Evolutionary conservation across 768 basidiomycete genomes (phyloP).

Genomic region (Coprinellus micaceus): DNA sequence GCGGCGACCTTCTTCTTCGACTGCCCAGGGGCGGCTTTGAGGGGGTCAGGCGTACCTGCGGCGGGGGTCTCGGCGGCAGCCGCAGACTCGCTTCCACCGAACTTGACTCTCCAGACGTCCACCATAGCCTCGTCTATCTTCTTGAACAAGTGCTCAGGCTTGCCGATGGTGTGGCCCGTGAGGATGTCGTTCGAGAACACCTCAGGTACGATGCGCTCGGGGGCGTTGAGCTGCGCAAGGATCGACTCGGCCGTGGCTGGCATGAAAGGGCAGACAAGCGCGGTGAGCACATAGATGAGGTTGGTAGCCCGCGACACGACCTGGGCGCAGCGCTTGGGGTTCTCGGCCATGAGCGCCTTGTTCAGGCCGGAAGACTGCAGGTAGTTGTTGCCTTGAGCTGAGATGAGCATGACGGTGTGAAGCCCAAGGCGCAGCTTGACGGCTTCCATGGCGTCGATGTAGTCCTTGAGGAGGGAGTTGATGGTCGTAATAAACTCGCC

Average conservation of each 20-base stretch:
- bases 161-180: conserved; percentile 79
- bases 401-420: conserved; percentile 85
- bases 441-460: conserved; percentile 83
- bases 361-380: conserved; percentile 90
- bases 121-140: conserved; percentile 90
- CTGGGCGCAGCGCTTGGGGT: conserved; percentile 83
- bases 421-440: conserved; percentile 88
- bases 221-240: conserved; percentile 84
- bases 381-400: conserved; percentile 86
- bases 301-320: conserved; percentile 89
- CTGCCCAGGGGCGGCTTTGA: conserved; percentile 40
- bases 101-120: conserved; percentile 75
- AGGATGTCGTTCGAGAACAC: conserved; percentile 78
- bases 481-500: conserved; percentile 75
- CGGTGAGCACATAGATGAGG: conserved; percentile 86
- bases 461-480: conserved; percentile 75
- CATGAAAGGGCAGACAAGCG: conserved; percentile 93
- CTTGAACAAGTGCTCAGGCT: conserved; percentile 88
- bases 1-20: conserved; percentile 56
- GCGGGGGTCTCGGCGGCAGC: conserved; percentile 23
- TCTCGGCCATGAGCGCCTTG: conserved; percentile 79
- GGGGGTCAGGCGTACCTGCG: conserved; percentile 33
- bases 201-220: conserved; percentile 73
- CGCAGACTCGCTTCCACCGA: conserved; percentile 59
- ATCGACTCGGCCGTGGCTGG: conserved; percentile 82